Percentiles rank a stretch among this genome's conserved stretches.
phyloP scores from a whole-genome alignment of 2,329 filamentous ascomycete genomes.

The Phaeophleospora eucalypticola region DNA sequence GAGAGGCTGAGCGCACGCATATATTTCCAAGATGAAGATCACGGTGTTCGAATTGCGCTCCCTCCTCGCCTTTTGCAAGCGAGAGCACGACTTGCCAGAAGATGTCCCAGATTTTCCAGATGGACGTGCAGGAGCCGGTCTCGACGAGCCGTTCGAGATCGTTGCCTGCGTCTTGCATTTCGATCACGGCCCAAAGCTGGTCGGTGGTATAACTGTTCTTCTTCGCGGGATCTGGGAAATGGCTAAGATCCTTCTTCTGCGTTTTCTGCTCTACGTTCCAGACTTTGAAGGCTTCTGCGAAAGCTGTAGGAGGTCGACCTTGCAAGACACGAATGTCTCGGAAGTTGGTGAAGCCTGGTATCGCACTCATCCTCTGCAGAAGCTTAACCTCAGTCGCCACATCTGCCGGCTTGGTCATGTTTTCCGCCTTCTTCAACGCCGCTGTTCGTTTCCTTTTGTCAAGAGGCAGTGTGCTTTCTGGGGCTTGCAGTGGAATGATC shows the following conservation, averaged over 20 bases:
- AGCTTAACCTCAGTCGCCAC: constrained; percentile 48
- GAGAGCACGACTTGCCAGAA: constrained; percentile 64
- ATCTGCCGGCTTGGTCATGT: constrained; percentile 43
- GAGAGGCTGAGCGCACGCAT: constrained; percentile 43
- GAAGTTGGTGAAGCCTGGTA: constrained; percentile 61
- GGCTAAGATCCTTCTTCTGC: constrained; percentile 37
- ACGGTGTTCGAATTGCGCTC: constrained; percentile 60
- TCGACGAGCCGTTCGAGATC: constrained; percentile 46
- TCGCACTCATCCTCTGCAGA: constrained; percentile 54
- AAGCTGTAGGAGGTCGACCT: constrained; percentile 51
- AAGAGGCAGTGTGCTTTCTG: constrained; percentile 39
- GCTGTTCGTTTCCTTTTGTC: constrained; percentile 49
- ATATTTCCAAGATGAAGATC: constrained; percentile 66
- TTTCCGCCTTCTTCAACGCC: constrained; percentile 38
- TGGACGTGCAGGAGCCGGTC: constrained; percentile 34
- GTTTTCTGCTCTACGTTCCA: constrained; percentile 44
- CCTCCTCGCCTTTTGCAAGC: constrained; percentile 58
- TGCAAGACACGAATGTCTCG: constrained; percentile 56
- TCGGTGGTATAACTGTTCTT: constrained; percentile 51
- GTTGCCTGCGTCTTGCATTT: constrained; percentile 62
- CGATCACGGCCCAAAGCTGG: constrained; percentile 61
- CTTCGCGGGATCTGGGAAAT: constrained; percentile 55
- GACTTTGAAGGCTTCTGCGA: constrained; percentile 44
- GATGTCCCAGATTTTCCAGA: constrained; percentile 55
- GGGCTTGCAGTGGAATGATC: constrained; percentile 38